Evolutionary conservation across 179 eudicot species (phyloP), one percentile per base, ranked within the genome.

Genomic region (Actinidia chinensis): DNA sequence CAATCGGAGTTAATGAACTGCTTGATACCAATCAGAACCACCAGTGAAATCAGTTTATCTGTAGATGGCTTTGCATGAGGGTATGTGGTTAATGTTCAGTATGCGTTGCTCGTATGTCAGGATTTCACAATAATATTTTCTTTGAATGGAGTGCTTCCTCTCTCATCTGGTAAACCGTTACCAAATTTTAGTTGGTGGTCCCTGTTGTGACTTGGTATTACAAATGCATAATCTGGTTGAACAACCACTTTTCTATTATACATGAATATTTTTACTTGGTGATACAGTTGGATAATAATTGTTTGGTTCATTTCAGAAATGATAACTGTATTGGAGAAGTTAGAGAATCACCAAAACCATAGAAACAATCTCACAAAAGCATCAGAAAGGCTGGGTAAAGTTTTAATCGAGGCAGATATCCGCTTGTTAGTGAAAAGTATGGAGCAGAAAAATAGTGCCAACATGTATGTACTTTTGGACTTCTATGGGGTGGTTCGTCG

Each of bases 341-440:
- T 83, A 9, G 88, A 88, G 80, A 84, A 81, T 74, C 56, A 85
- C 40, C 86, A 80, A 43, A 83, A 71, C 81, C 75, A 76, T 83
- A 70, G 25, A 61, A 82, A 81, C 61, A 89, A 88, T 73, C 66
- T 87, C 82, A 83, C 78, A 58, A 94, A 89, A 86, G 93, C 93
- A 76, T 83, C 87, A 5, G 93, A 89, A 81, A 92, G 90, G 84
- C 91, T 94, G 54, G 75, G 63, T 56, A 96, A 89, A 91, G 86
- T 84, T 50, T 86, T 89, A 66, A 84, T 78, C 71, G 98, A 94
- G 89, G 90, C 96, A 80, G 96, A 94, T 85, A 92, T 96, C 66
- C 89, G 94, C 10, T 68, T 83, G 85, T 74, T 92, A 75, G 82
- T 84, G 58, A 84, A 87, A 75, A 90, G 75, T 81, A 78, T 89